A percentile compares a stretch with the other conserved stretches of the same genome.
Evolutionary conservation across 2,329 filamentous ascomycete genomes (phyloP).

Genomic region (Alternaria arborescens): DNA sequence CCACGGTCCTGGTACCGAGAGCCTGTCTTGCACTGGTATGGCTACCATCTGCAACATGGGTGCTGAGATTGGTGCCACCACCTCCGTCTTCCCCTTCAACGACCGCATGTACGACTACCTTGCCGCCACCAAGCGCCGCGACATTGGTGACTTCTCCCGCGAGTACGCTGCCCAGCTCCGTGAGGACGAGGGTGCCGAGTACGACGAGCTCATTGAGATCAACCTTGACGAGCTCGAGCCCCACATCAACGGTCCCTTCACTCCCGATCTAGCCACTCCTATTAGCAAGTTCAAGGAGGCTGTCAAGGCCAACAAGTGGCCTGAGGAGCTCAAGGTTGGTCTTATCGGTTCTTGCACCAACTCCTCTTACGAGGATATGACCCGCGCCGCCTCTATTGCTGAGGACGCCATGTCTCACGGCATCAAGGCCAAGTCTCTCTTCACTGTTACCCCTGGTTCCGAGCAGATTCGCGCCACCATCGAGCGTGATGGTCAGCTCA

Average conservation of each 20-base stretch:
- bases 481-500: conserved; percentile 82
- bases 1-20: conserved; percentile 74
- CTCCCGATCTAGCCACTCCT: conserved; percentile 94
- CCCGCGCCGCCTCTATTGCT: conserved; percentile 88
- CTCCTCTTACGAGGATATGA: conserved; percentile 89
- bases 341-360: conserved; percentile 99
- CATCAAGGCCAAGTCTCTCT: conserved; percentile 89
- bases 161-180: conserved; percentile 84
- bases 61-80: conserved; percentile 79
- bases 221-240: conserved; percentile 95
- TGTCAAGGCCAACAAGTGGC: conserved; percentile 95
- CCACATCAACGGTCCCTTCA: conserved; percentile 99
- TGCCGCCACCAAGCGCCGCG: conserved; percentile 84
- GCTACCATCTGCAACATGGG: conserved; percentile 70
- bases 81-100: conserved; percentile 97
- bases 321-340: conserved; percentile 94
- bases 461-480: conserved; percentile 96
- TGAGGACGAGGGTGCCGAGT: conserved; percentile 89
- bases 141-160: conserved; percentile 90
- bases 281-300: conserved; percentile 97
- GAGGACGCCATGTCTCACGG: conserved; percentile 91
- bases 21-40: conserved; percentile 84
- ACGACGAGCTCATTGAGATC: conserved; percentile 95
- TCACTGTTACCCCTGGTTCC: conserved; percentile 94
- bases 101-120: conserved; percentile 98